phyloP scores from a whole-genome alignment of 2,329 filamentous ascomycete genomes.

The Clonostachys rosea region DNA sequence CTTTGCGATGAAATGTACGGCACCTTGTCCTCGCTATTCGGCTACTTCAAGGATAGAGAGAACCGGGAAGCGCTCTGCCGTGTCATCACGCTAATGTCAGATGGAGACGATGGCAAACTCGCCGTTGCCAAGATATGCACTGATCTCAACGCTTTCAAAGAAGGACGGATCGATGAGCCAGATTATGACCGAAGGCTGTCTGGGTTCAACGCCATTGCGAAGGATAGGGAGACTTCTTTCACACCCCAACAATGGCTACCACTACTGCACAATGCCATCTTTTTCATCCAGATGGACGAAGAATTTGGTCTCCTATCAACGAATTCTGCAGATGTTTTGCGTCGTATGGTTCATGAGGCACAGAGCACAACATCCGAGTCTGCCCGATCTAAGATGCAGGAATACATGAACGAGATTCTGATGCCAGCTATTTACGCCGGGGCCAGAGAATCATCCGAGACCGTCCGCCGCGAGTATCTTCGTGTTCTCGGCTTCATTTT shows the following conservation, averaged over 20 bases:
- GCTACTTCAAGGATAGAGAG: conserved; percentile 79
- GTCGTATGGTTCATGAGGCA: conserved; percentile 68
- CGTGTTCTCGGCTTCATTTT: conserved; percentile 76
- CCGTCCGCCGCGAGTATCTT: conserved; percentile 79
- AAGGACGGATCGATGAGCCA: conserved; percentile 72
- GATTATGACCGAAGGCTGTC: conserved; percentile 79
- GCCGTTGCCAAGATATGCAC: conserved; percentile 67
- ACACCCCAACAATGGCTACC: conserved; percentile 79
- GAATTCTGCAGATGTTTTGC: conserved; percentile 78
- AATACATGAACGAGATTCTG: conserved; percentile 59
- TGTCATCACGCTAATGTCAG: conserved; percentile 67
- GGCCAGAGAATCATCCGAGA: conserved; percentile 73
- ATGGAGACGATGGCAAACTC: conserved; percentile 53
- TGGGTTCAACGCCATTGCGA: conserved; percentile 71
- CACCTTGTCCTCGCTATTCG: conserved; percentile 77
- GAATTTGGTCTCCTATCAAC: conserved; percentile 78
- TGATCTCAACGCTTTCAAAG: conserved; percentile 76
- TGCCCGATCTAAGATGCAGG: conserved; percentile 43
- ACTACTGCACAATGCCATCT: conserved; percentile 83
- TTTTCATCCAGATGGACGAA: conserved; percentile 78
- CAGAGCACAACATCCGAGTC: conserved; percentile 27
- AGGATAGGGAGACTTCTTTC: conserved; percentile 52
- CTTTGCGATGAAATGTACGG: conserved; percentile 65
- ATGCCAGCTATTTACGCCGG: conserved; percentile 74
- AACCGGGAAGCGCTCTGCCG: conserved; percentile 72